Conservation (phyloP, 2,329 filamentous ascomycete species). For the Orbilia oligospora region DNA sequence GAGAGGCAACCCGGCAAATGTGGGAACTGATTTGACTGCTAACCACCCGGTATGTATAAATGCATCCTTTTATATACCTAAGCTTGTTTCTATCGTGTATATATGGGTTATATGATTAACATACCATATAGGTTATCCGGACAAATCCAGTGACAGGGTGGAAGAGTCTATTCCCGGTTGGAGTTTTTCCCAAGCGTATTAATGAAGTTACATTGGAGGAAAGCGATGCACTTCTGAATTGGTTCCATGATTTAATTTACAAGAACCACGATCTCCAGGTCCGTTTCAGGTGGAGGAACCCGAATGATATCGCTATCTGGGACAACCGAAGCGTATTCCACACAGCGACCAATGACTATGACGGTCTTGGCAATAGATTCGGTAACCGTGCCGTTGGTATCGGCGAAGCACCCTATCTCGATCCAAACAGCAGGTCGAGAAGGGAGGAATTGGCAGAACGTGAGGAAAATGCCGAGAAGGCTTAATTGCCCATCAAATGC, state of each 20-base stretch:
- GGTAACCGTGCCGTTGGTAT: conserved; percentile 73
- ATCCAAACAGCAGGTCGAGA: conserved; percentile 70
- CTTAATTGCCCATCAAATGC: background rate
- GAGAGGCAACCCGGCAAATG: conserved; percentile 71
- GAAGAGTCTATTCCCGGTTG: conserved; percentile 72
- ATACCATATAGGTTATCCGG: conserved; percentile 66
- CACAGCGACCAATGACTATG: conserved; percentile 76
- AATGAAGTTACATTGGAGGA: conserved; percentile 73
- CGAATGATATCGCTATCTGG: conserved; percentile 74
- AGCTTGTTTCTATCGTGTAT: background rate
- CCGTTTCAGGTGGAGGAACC: conserved; percentile 66
- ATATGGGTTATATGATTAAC: background rate
- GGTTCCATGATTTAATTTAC: conserved; percentile 70
- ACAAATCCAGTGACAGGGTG: conserved; percentile 75
- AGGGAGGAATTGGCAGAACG: conserved; percentile 67
- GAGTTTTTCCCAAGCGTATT: conserved; percentile 72
- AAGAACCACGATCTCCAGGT: conserved; percentile 75
- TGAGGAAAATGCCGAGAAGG: conserved; percentile 23
- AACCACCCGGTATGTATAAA: conserved; percentile 70
- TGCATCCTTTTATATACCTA: background rate
- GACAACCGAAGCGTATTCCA: conserved; percentile 76
- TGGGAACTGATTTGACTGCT: conserved; percentile 70
- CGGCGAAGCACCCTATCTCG: conserved; percentile 72
- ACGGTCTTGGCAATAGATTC: conserved; percentile 70
- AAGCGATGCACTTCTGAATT: conserved; percentile 71